A percentile compares a stretch with the other conserved stretches of the same genome.
phyloP scores from a whole-genome alignment of 2,329 filamentous ascomycete genomes.

The Zymoseptoria pseudotritici region DNA sequence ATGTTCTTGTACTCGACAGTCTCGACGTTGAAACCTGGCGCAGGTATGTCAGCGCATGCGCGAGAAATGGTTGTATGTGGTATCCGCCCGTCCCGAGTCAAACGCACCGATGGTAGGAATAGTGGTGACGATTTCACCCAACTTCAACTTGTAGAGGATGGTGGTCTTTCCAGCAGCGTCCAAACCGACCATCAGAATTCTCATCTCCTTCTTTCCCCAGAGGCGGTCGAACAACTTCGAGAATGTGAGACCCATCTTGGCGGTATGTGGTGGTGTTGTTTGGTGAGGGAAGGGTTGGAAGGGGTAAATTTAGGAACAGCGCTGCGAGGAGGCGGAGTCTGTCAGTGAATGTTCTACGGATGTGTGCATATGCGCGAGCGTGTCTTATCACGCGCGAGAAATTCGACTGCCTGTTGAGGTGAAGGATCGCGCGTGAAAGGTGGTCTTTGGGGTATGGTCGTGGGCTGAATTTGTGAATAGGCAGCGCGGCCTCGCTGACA shows the following conservation, averaged over 20 bases:
- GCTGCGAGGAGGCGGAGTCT: neutral
- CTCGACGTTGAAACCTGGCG: slow-evolving; percentile 85
- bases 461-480: neutral
- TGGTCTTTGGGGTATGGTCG: neutral
- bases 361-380: neutral
- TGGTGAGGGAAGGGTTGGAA: slow-evolving; percentile 1
- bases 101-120: slow-evolving; percentile 82
- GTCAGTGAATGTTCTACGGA: neutral
- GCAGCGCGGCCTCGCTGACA: neutral
- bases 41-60: slow-evolving; percentile 6
- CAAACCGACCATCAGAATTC: slow-evolving; percentile 93
- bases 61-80: neutral
- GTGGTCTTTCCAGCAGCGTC: slow-evolving; percentile 98
- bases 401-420: neutral
- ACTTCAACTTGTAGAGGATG: slow-evolving; percentile 97
- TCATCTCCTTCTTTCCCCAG: slow-evolving; percentile 99
- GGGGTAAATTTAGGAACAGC: slow-evolving; percentile 8
- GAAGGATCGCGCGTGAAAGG: neutral
- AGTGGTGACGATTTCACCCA: slow-evolving; percentile 95
- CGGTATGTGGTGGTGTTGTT: slow-evolving; percentile 33
- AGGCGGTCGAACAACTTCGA: slow-evolving; percentile 98
- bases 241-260: slow-evolving; percentile 84
- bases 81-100: neutral
- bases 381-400: neutral
- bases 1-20: slow-evolving; percentile 99